phyloP scores from a whole-genome alignment of 2,329 filamentous ascomycete genomes.

The Colletotrichum sp. region DNA sequence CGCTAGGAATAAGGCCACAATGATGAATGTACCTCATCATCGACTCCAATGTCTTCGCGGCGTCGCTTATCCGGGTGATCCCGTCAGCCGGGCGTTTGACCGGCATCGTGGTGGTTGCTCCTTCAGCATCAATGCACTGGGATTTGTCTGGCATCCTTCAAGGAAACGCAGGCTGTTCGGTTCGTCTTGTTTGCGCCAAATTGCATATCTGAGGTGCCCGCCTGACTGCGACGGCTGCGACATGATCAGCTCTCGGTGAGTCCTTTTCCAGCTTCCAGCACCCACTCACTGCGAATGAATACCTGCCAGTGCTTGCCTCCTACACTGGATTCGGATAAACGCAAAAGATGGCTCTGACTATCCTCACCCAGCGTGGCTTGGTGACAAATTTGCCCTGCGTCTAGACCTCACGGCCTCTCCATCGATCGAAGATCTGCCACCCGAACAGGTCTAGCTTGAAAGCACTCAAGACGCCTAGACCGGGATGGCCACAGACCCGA shows the following conservation, averaged over 20 bases:
- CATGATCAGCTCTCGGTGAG: neutral
- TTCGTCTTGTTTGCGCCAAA: neutral
- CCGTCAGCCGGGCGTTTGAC: neutral
- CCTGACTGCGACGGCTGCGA: neutral
- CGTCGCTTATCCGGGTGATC: neutral
- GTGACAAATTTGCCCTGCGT: conserved; percentile 16
- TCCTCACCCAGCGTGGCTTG: neutral
- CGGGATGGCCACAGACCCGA: conserved; percentile 23
- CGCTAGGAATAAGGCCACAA: neutral
- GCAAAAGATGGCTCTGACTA: conserved; percentile 4
- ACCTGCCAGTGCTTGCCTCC: neutral
- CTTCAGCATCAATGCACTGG: neutral
- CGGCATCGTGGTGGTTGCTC: neutral
- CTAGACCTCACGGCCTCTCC: conserved; percentile 4
- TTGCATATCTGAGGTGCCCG: neutral
- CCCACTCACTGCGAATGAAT: neutral
- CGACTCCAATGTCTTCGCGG: neutral
- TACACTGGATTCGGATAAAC: conserved; percentile 14
- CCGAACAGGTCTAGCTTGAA: conserved; percentile 4
- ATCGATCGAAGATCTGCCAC: conserved; percentile 20
- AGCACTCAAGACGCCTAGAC: conserved; percentile 24
- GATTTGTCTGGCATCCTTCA: neutral
- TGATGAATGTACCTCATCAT: neutral
- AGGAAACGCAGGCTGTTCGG: neutral
- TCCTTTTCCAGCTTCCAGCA: neutral